Conservation (phyloP, 768 basidiomycete species). For the Mycena galericulata region DNA sequence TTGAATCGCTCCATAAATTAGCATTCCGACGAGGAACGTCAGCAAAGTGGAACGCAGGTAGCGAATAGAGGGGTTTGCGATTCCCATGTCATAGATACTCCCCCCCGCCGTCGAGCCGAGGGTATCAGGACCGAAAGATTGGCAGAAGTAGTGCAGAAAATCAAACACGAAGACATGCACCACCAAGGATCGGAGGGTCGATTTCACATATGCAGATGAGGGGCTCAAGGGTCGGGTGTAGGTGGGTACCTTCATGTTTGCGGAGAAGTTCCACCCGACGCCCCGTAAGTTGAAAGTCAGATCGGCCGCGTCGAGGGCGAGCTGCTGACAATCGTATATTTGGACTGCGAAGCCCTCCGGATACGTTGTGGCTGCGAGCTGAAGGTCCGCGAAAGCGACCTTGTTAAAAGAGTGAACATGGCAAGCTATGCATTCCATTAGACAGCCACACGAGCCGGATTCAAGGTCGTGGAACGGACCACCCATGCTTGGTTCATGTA, state of each 20-base stretch:
- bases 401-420: slow-evolving; percentile 36
- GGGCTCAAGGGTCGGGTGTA: slow-evolving; percentile 56
- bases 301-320: slow-evolving; percentile 59
- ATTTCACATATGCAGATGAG: slow-evolving; percentile 49
- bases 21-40: slow-evolving; percentile 55
- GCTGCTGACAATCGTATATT: slow-evolving; percentile 12
- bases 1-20: slow-evolving; percentile 60
- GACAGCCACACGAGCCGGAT: background rate
- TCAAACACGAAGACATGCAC: slow-evolving; percentile 57
- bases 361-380: slow-evolving; percentile 28
- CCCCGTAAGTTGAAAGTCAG: slow-evolving; percentile 66
- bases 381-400: slow-evolving; percentile 25
- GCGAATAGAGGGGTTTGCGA: slow-evolving; percentile 47
- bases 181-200: slow-evolving; percentile 49
- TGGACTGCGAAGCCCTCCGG: background rate
- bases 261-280: slow-evolving; percentile 71
- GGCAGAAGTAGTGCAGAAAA: slow-evolving; percentile 56
- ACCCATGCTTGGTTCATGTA: slow-evolving; percentile 60
- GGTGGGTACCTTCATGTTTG: slow-evolving; percentile 52
- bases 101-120: slow-evolving; percentile 54
- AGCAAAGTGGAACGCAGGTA: slow-evolving; percentile 60
- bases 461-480: slow-evolving; percentile 44
- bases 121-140: slow-evolving; percentile 58
- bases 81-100: slow-evolving; percentile 55
- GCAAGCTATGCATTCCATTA: slow-evolving; percentile 46